Evolutionary conservation across 2,329 filamentous ascomycete species (phyloP).

Genomic region (Drechslerella coelobrocha): DNA sequence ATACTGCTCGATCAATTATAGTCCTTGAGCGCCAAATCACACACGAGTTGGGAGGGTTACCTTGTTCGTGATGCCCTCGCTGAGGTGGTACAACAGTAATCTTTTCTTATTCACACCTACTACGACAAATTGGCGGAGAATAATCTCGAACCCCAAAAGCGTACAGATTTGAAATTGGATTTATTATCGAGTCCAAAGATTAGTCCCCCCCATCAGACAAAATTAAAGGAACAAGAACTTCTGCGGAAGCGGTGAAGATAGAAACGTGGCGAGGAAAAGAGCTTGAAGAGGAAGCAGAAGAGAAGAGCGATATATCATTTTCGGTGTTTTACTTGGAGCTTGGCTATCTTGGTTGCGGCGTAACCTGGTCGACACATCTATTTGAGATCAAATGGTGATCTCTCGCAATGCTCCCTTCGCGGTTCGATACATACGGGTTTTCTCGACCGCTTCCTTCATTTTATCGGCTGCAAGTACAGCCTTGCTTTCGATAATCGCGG

Average conservation of each 20-base stretch:
- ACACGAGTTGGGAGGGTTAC: slow-evolving; percentile 27
- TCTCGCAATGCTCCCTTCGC: slow-evolving; percentile 41
- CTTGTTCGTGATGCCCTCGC: slow-evolving; percentile 42
- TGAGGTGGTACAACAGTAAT: slow-evolving; percentile 44
- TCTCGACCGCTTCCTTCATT: slow-evolving; percentile 28
- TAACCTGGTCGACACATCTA: slow-evolving; percentile 18
- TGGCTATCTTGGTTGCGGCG: slow-evolving; percentile 21
- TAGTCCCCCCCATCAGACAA: slow-evolving; percentile 8
- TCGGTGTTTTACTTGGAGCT: slow-evolving; percentile 7
- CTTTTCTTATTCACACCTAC: slow-evolving; percentile 24
- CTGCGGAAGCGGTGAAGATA: slow-evolving; percentile 14
- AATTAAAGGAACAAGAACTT: slow-evolving; percentile 15
- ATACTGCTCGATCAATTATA: slow-evolving; percentile 7
- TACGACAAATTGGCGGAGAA: slow-evolving; percentile 21
- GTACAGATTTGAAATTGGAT: slow-evolving; percentile 33
- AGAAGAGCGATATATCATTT: slow-evolving; percentile 2
- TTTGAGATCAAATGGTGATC: slow-evolving; percentile 43
- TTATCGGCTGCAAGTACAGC: slow-evolving; percentile 33
- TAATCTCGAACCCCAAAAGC: slow-evolving; percentile 22
- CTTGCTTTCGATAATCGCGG: slow-evolving; percentile 44
- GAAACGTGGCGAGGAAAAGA: slow-evolving; percentile 26
- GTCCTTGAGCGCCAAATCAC: slow-evolving; percentile 11
- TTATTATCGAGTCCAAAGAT: slow-evolving; percentile 26
- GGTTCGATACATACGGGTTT: slow-evolving; percentile 43
- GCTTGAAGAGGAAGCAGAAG: slow-evolving; percentile 1